Conservation (phyloP, 345 rosid species). For the Arabis hirsuta region DNA sequence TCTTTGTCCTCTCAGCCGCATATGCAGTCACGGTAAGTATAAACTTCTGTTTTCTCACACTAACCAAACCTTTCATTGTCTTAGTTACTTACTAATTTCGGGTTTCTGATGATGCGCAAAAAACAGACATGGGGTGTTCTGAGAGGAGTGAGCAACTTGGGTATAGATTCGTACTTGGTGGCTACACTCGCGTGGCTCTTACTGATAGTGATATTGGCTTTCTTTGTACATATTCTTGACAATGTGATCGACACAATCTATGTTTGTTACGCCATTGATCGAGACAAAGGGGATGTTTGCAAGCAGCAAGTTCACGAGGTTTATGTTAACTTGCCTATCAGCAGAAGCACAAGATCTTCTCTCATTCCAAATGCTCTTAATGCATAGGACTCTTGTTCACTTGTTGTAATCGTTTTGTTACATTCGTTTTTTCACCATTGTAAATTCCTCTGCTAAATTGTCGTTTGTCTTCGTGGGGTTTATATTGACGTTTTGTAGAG, state of each 20-base stretch:
- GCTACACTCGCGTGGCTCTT: constrained; percentile 68
- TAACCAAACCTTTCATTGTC: neutral
- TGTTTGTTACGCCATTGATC: constrained; percentile 79
- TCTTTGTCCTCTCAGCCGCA: constrained; percentile 74
- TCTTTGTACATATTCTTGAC: constrained; percentile 82
- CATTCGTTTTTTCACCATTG: constrained; percentile 31
- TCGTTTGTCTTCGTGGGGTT: constrained; percentile 17
- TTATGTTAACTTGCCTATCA: constrained; percentile 73
- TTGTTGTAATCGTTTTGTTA: constrained; percentile 24
- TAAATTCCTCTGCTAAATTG: constrained; percentile 36
- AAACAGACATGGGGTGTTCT: constrained; percentile 73
- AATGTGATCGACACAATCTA: constrained; percentile 84
- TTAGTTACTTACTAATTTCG: neutral
- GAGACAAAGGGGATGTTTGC: constrained; percentile 83
- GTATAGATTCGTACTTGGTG: constrained; percentile 59
- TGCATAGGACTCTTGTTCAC: constrained; percentile 49
- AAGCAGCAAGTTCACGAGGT: constrained; percentile 90
- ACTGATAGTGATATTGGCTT: constrained; percentile 59
- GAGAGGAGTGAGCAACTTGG: constrained; percentile 64
- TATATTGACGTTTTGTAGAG: constrained; percentile 21
- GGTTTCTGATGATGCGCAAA: constrained; percentile 13
- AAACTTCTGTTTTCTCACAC: neutral
- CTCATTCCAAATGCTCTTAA: constrained; percentile 43
- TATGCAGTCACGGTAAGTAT: constrained; percentile 75
- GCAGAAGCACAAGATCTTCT: constrained; percentile 59